Evolutionary conservation across 257 asterid genomes (phyloP), one percentile per base, ranked within the genome.

Genomic region (Parsonsia alboflavescens): DNA sequence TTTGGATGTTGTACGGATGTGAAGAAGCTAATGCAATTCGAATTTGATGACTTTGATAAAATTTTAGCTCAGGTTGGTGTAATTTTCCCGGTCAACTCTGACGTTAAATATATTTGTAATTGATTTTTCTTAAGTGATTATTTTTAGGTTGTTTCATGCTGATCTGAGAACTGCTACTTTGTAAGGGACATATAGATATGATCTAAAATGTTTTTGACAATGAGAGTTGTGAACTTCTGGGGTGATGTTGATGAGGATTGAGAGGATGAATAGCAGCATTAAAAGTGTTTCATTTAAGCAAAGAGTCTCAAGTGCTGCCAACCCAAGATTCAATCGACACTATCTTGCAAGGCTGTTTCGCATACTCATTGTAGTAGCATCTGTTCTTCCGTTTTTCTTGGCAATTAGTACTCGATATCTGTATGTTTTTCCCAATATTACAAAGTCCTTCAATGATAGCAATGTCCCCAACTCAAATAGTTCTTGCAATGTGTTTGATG

Each of bases 391-490:
- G 12, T 90, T 87, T 82, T 70, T 86, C 79, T 77, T 86, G 67
- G 96, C 95, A 15, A 64, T 82, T 76, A 76, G 84, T 30, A 80
- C 86, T 64, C 90, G 93, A 44, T 92, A 86, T 84, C 57, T 88
- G 11, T 90, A 87, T 76, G 89, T 90, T 82, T 79, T 88, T 30
- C 97, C 96, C 13, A 92, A 82, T 70, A 83, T 92, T 57, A 79
- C 85, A 21, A 80, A 80, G 71, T 71, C 94, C 2, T 85, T 84
- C 62, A 86, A 77, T 61, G 88, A 82, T 73, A 74, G 54, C 63
- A 30, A 73, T 78, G 75, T 79, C 78, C 39, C 85, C 46, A 57
- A 73, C 75, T 74, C 82, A 30, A 84, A 74, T 41, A 69, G 73
- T 57, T 76, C 44, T 28, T 92, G 97, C 75, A 86, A 90, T 81